Base-by-base conservation (phyloP, 345 rosid species). In the Litchi chinensis region DNA sequence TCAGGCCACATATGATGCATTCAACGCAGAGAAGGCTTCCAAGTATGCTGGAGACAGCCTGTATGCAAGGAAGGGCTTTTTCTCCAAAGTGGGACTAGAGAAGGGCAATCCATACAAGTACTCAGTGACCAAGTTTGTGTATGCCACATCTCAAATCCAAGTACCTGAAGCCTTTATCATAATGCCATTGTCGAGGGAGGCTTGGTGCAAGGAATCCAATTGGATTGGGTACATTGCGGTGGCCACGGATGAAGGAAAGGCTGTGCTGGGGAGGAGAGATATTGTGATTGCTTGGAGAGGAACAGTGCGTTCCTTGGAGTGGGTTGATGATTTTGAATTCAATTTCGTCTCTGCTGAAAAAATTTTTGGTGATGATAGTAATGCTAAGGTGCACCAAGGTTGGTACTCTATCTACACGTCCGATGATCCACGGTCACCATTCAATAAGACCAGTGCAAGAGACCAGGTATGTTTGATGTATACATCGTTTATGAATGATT, bases 241-340 rank as follows among this genome's bases (percentile, higher is more conserved):
- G 81, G 85, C 95, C 3, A 92, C 93, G 7, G 95, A 95, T 1
- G 88, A 92, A 77, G 95, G 93, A 71, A 87, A 85, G 71, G 85
- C 75, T 13, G 54, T 74, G 66, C 72, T 95, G 6, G 98, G 98
- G 71, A 85, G 98, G 81, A 87, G 98, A 84, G 98, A 93, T 63
- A 92, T 93, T 11, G 97, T 95, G 59, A 82, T 95, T 6, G 89
- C 89, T 19, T 95, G 97, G 98, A 88, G 98, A 88, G 98, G 98
- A 76, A 89, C 98, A 2, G 78, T 89, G 15, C 86, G 76, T 80
- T 87, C 90, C 5, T 76, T 92, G 39, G 98, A 95, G 80, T 93
- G 98, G 98, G 82, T 93, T 77, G 24, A 90, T 64, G 95, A 91
- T 84, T 81, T 91, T 8, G 77, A 92, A 19, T 91, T 90, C 13